These are phyloP conservation scores for Clarireedia homoeocarpa DNA, from an alignment of 2,329 filamentous ascomycete species.

Conservation along the genomic window DNA sequence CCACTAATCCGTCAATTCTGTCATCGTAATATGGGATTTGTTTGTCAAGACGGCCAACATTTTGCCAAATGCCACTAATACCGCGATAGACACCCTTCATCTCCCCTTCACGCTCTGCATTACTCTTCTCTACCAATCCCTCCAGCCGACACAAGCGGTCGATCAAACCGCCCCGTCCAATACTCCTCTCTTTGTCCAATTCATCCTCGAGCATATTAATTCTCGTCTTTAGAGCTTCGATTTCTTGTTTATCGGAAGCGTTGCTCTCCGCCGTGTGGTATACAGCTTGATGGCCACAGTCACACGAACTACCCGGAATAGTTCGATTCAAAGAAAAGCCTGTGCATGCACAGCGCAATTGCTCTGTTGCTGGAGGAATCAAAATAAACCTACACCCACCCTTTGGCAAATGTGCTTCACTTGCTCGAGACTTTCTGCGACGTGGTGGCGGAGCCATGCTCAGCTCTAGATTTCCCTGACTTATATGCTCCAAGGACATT, in stretches of 20 bases:
- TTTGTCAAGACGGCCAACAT: constrained; percentile 41
- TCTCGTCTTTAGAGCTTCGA: constrained; percentile 41
- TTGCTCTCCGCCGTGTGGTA: constrained; percentile 44
- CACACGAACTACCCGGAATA: constrained; percentile 47
- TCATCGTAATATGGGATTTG: constrained; percentile 45
- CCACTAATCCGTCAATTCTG: constrained; percentile 43
- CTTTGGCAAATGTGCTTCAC: constrained; percentile 43
- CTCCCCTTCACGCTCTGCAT: constrained; percentile 43
- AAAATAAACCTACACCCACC: constrained; percentile 54
- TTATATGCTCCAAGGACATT: constrained; percentile 20
- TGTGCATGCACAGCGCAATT: constrained; percentile 51
- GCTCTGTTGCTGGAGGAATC: constrained; percentile 47
- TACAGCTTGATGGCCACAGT: constrained; percentile 53
- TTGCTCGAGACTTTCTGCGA: constrained; percentile 22
- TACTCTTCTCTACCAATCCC: constrained; percentile 45
- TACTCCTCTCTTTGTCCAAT: constrained; percentile 31
- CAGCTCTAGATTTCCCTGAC: constrained; percentile 14
- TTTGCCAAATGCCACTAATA: constrained; percentile 44
- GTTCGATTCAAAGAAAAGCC: constrained; percentile 46
- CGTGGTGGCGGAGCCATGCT: constrained; percentile 26
- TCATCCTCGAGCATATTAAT: constrained; percentile 39
- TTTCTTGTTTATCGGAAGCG: constrained; percentile 39
- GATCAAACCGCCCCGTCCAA: constrained; percentile 20
- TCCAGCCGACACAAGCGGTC: constrained; percentile 37
- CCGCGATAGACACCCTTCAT: constrained; percentile 48